phyloP scores from a whole-genome alignment of 2,329 filamentous ascomycete species.

The Cytospora paraplurivora region DNA sequence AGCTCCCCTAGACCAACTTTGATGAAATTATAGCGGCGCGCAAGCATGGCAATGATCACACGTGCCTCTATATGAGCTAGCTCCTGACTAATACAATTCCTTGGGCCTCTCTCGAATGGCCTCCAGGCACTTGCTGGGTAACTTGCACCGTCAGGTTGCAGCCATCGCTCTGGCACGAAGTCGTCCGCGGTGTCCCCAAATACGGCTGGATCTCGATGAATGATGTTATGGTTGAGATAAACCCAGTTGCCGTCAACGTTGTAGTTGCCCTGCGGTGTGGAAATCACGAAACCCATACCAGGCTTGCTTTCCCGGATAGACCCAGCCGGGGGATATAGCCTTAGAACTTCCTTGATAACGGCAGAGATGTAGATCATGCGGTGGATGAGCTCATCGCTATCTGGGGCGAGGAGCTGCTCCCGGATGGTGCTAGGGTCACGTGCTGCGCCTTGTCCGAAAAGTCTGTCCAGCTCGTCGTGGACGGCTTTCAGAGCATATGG shows the following conservation, averaged over 20 bases:
- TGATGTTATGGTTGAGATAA: slow-evolving; percentile 39
- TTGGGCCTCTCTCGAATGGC: slow-evolving; percentile 53
- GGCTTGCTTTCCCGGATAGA: slow-evolving; percentile 35
- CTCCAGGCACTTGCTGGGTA: slow-evolving; percentile 49
- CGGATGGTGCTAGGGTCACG: slow-evolving; percentile 29
- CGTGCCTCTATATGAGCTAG: slow-evolving; percentile 46
- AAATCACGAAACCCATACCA: slow-evolving; percentile 36
- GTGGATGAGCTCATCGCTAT: slow-evolving; percentile 37
- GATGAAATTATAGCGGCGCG: slow-evolving; percentile 37
- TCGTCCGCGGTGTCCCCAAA: slow-evolving; percentile 22
- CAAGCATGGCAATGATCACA: slow-evolving; percentile 37
- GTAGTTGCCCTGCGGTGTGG: slow-evolving; percentile 34
- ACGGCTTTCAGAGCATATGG: slow-evolving; percentile 36
- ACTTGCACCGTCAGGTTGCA: slow-evolving; percentile 37
- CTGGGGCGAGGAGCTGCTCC: slow-evolving; percentile 31
- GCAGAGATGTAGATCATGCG: slow-evolving; percentile 34
- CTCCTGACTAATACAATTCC: slow-evolving; percentile 58
- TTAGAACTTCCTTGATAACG: slow-evolving; percentile 18
- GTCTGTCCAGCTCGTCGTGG: slow-evolving; percentile 39
- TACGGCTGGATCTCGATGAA: slow-evolving; percentile 20
- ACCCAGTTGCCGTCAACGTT: slow-evolving; percentile 40
- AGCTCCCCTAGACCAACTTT: slow-evolving; percentile 38
- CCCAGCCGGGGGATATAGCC: slow-evolving; percentile 33
- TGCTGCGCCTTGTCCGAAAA: slow-evolving; percentile 37
- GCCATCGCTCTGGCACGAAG: slow-evolving; percentile 26